Evolutionary conservation across 257 asterid species (phyloP).

Genomic region (Hygrophila difformis): DNA sequence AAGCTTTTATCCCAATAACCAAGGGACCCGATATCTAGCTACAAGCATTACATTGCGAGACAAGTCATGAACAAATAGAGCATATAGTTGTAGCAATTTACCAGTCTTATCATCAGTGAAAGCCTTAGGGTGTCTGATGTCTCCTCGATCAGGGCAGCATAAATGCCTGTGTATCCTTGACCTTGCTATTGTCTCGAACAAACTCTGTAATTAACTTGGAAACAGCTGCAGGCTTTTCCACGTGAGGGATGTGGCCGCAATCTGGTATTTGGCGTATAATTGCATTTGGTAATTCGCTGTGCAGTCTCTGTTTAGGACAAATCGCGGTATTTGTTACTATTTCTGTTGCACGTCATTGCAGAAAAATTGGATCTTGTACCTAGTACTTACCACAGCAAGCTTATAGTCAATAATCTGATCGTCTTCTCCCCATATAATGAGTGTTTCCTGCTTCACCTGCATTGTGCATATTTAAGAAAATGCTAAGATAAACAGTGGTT

Average conservation of each 20-base stretch:
- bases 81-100: slow-evolving; percentile 5
- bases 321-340: background rate
- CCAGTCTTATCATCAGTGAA: background rate
- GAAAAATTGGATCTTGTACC: slow-evolving; percentile 7
- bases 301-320: slow-evolving; percentile 55
- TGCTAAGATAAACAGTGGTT: background rate
- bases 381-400: slow-evolving; percentile 61
- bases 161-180: background rate
- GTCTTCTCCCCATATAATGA: slow-evolving; percentile 89
- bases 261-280: slow-evolving; percentile 59
- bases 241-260: slow-evolving; percentile 93
- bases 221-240: slow-evolving; percentile 74
- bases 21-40: too few species aligned
- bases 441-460: slow-evolving; percentile 83
- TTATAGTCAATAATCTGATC: slow-evolving; percentile 77
- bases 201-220: slow-evolving; percentile 56
- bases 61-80: background rate
- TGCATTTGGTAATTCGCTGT: slow-evolving; percentile 70
- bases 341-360: background rate
- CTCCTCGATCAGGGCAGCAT: too few species aligned
- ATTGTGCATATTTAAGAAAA: too few species aligned
- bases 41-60: too few species aligned
- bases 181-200: slow-evolving; percentile 23
- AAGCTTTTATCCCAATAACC: too few species aligned
- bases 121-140: too few species aligned